Evolutionary conservation across 768 basidiomycete species (phyloP), one percentile per base, ranked within the genome.

Genomic region (Macrolepiota fuliginosa): DNA sequence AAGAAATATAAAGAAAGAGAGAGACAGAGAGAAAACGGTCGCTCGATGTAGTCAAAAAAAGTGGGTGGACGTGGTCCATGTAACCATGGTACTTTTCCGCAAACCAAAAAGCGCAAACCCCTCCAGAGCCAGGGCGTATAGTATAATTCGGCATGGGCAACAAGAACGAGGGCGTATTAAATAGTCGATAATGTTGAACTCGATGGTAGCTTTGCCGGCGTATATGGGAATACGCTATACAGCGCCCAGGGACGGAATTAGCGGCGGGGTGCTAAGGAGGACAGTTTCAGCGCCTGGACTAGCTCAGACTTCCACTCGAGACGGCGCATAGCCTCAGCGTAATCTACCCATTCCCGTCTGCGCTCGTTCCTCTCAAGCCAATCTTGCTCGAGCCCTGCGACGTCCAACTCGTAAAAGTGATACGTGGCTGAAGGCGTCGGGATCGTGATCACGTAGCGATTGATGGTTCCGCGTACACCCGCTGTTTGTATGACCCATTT

Each of bases 321-420:
- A 66, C 92, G 79, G 68, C 80, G 76, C 64, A 85, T 75, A 15
- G 92, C 92, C 76, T 94, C 92, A 49, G 87, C 84, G 68, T 88
- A 92, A 74, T 93, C 91, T 67, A 94, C 91, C 91, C 91, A 93
- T 77, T 94, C 92, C 67, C 92, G 78, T 72, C 79, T 81, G 63
- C 92, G 86, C 77, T 94, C 92, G 65, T 85, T 81, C 68, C 83
- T 77, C 73, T 94, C 92, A 61, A 91, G 77, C 92, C 92, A 94
- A 63, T 90, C 86, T 64, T 83, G 78, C 67, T 93, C 92, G 61
- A 94, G 83, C 42, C 76, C 77, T 15, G 83, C 79, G 52, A 93
- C 91, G 74, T 94, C 92, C 68, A 94, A 83, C 73, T 94, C 92
- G 77, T 90, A 94, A 66, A 94, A 93, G 76, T 94, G 92, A 76